Evolutionary conservation across 441 rosid genomes (phyloP), one percentile per base, ranked within the genome.

Genomic region (Eruca vesicaria): DNA sequence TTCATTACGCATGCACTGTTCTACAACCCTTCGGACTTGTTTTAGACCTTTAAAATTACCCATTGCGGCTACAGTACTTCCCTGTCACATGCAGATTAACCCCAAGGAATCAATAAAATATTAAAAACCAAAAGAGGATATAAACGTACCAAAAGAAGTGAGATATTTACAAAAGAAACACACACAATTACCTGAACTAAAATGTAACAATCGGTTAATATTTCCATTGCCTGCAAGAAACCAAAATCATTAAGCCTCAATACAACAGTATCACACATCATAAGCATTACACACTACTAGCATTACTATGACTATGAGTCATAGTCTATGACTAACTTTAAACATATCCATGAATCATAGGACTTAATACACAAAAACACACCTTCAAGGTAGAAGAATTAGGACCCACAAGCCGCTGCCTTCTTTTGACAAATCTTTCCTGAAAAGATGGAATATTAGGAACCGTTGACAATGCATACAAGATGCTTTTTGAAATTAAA

Each of bases 311-410:
- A 64, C 26, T 31, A 19, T 20, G n/a, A n/a, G n/a, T n/a, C n/a
- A n/a, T n/a, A n/a, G n/a, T n/a, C n/a, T n/a, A n/a, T n/a, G 19
- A 75, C 14, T 57, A 73, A 56, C 55, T 19, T 36, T 65, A 21
- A 4, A 2, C 60, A 21, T 9, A 5, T 19, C 14, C 6, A 52
- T 9, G 1, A 19, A 52, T 19, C 26, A 63, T 38, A 43, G 3
- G 62, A 48, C 29, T 16, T 19, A 52, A 15, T 33, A 18, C 45
- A 76, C n/a, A 19, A 55, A 63, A 56, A 77, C 85, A 71, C 56
- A 93, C 97, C 97, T 91, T 91, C 82, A 96, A 85, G 56, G 99
- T 93, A 38, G 98, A 91, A 60, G 95, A 88, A 77, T 89, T 91
- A 63, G 98, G 97, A 48, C 99, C 98, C 77, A 91, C 87, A 59